These are phyloP conservation scores for Microcos paniculata DNA, from an alignment of 345 rosid species.

Conservation along the genomic window DNA sequence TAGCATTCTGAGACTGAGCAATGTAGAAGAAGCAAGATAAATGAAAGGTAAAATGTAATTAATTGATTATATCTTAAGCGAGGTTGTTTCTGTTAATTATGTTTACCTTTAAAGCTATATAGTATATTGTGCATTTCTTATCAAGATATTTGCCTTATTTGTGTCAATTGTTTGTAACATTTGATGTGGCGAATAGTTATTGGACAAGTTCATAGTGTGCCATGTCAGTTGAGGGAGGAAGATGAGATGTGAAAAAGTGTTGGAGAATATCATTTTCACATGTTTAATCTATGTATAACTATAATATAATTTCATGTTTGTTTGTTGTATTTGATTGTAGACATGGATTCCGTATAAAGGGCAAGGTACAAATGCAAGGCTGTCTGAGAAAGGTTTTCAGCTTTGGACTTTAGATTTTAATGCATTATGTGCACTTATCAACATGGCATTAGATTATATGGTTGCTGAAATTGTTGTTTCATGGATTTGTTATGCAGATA, in stretches of 20 bases:
- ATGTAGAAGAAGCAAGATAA: no score
- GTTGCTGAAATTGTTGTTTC: slow-evolving; percentile 1
- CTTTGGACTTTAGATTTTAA: background rate
- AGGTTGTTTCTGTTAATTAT: background rate
- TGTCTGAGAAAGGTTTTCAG: slow-evolving; percentile 76
- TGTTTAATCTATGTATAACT: background rate
- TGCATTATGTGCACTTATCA: background rate
- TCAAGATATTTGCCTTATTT: background rate
- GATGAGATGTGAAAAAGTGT: background rate
- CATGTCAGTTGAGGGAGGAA: background rate
- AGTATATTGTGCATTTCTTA: background rate
- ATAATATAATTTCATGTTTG: background rate
- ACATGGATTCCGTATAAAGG: slow-evolving; percentile 95
- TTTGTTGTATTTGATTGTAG: slow-evolving; percentile 33
- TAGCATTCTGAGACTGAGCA: no score
- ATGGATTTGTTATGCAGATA: slow-evolving; percentile 52
- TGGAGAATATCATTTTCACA: background rate
- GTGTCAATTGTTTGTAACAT: background rate
- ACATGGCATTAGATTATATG: background rate
- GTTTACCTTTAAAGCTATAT: background rate
- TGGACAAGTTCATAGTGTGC: background rate
- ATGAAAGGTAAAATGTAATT: no score
- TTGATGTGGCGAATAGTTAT: background rate
- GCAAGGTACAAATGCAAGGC: slow-evolving; percentile 57
- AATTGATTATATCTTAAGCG: background rate